A percentile compares a stretch with the other conserved stretches of the same genome.
Evolutionary conservation across 202 grass and related monocot genomes (phyloP).

Genomic region (Thinopyrum obtusiflorum): DNA sequence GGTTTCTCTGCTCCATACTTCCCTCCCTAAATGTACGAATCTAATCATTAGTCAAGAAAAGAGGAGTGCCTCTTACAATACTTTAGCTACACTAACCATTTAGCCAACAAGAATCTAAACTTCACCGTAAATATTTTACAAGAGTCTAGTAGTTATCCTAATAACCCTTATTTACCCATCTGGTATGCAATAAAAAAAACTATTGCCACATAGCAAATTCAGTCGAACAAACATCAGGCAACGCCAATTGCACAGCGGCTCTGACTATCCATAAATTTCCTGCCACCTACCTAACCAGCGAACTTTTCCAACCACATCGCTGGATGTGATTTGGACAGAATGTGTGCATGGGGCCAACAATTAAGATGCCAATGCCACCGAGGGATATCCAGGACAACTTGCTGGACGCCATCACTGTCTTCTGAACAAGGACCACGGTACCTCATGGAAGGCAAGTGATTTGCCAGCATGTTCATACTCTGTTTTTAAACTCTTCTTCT

Average conservation of each 20-base stretch:
- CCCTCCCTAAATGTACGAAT: neutral
- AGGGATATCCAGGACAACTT: slow-evolving; percentile 32
- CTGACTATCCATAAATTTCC: neutral
- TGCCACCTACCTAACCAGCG: slow-evolving; percentile 15
- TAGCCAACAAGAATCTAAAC: neutral
- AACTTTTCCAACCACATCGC: neutral
- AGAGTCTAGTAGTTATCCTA: neutral
- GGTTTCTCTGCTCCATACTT: neutral
- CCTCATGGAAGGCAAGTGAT: slow-evolving; percentile 24
- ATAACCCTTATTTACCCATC: neutral
- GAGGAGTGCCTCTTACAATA: neutral
- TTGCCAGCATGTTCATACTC: slow-evolving; percentile 22
- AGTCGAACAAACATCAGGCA: neutral
- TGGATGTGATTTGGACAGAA: slow-evolving; percentile 26
- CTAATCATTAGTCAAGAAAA: neutral
- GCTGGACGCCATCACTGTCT: slow-evolving; percentile 17
- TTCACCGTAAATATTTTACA: neutral
- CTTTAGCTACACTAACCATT: neutral
- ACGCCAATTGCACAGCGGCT: neutral
- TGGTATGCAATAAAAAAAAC: slow-evolving; percentile 1
- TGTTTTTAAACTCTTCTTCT: slow-evolving; percentile 2
- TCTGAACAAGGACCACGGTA: slow-evolving; percentile 13
- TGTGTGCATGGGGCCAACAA: neutral
- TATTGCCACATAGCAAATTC: neutral
- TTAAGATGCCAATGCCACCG: slow-evolving; percentile 12